phyloP scores from a whole-genome alignment of 805 yeast species.

The baker's yeast (Saccharomyces cerevisiae) region DNA sequence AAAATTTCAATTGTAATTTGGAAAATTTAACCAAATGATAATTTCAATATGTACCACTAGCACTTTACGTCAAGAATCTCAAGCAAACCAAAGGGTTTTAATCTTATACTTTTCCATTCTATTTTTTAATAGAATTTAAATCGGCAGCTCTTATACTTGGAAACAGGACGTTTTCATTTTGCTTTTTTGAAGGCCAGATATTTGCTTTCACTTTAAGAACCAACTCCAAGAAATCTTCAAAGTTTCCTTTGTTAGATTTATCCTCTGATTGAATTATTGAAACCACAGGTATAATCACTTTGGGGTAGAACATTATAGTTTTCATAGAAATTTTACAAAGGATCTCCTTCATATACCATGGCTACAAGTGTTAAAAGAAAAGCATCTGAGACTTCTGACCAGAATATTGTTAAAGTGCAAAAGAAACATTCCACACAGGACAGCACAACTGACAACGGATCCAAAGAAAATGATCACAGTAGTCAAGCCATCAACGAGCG shows the following conservation, averaged over 20 bases:
- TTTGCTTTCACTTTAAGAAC: neutral
- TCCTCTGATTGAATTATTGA: neutral
- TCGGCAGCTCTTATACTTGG: neutral
- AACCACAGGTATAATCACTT: neutral
- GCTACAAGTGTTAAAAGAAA: conserved; percentile 14
- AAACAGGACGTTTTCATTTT: neutral
- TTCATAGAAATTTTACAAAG: neutral
- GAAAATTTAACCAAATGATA: neutral
- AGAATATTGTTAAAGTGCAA: conserved; percentile 1
- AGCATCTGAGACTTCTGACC: conserved; percentile 16
- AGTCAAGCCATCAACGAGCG: conserved; percentile 7
- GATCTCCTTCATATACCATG: conserved; percentile 1
- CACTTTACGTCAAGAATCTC: neutral
- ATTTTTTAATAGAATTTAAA: neutral
- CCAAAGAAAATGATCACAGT: conserved; percentile 26
- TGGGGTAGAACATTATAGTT: neutral
- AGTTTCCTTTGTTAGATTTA: neutral
- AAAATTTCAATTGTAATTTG: neutral
- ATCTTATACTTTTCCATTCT: neutral
- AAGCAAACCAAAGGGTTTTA: neutral
- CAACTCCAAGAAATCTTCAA: neutral
- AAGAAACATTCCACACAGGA: conserved; percentile 3
- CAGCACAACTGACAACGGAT: conserved; percentile 21
- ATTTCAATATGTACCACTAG: neutral
- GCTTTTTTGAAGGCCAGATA: neutral